A percentile compares a stretch with the other conserved stretches of the same genome.
Conservation (phyloP, 495 filamentous ascomycete species). For the Thermochaetoides thermophila region DNA sequence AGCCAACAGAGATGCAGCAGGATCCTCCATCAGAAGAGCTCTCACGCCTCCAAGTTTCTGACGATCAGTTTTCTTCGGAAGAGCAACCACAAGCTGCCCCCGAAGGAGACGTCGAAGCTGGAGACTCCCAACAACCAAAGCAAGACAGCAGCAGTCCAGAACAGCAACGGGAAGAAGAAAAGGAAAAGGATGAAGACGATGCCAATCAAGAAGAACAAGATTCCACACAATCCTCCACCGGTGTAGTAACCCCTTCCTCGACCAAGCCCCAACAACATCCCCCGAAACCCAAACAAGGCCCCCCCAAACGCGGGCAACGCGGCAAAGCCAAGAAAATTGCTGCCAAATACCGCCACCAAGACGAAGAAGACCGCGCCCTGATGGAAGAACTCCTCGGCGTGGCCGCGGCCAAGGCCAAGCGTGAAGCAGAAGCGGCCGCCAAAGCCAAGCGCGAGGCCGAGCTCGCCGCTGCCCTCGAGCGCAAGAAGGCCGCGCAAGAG, state of each 20-base stretch:
- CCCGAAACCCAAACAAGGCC: conserved; percentile 21
- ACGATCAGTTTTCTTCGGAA: conserved; percentile 3
- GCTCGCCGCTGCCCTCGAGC: conserved; percentile 46
- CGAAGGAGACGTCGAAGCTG: no score
- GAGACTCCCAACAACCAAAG: no score
- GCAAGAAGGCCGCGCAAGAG: conserved; percentile 65
- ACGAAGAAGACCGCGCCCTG: conserved; percentile 76
- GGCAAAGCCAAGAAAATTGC: conserved; percentile 78
- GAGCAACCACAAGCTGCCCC: neutral
- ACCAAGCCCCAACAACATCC: conserved; percentile 5
- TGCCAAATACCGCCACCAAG: conserved; percentile 84
- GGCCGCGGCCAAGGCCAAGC: conserved; percentile 37
- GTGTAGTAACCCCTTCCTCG: conserved; percentile 1
- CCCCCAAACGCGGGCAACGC: conserved; percentile 60
- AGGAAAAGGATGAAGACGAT: conserved; percentile 12
- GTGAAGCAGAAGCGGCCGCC: conserved; percentile 36
- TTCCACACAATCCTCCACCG: conserved; percentile 1
- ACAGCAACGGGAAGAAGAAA: neutral
- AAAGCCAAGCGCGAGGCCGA: conserved; percentile 43
- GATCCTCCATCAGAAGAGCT: conserved; percentile 16
- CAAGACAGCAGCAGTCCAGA: neutral
- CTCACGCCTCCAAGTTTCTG: conserved; percentile 17
- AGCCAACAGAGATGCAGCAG: neutral
- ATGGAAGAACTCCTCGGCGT: conserved; percentile 74
- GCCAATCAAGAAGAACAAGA: conserved; percentile 2